phyloP scores from a whole-genome alignment of 139 green algal species.

The Pleodorina starrii region DNA sequence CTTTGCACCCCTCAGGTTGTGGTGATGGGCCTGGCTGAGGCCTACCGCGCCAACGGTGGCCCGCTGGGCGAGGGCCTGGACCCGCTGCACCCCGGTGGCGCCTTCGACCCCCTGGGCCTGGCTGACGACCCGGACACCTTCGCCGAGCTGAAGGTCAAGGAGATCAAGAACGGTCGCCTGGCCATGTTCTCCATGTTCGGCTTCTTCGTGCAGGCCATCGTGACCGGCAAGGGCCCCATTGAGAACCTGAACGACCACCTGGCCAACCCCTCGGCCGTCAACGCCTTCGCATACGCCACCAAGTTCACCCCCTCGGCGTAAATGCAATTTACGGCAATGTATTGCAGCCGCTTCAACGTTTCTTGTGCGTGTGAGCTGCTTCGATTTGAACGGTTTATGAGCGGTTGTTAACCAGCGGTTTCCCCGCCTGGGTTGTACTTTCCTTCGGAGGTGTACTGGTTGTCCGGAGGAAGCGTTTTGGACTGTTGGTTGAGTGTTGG shows the following conservation, averaged over 20 bases:
- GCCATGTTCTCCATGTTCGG: constrained; percentile 96
- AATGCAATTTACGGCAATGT: too few relatives aligned
- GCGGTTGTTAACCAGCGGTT: too few relatives aligned
- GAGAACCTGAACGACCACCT: constrained; percentile 87
- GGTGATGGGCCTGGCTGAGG: constrained; percentile 84
- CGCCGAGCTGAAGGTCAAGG: constrained; percentile 88
- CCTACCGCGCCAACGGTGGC: constrained; percentile 81
- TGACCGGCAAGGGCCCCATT: constrained; percentile 84
- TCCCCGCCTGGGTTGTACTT: too few relatives aligned
- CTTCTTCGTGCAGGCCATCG: constrained; percentile 92
- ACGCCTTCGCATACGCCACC: constrained; percentile 85
- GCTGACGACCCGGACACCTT: constrained; percentile 94
- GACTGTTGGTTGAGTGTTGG: too few relatives aligned
- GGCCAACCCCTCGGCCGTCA: constrained; percentile 80
- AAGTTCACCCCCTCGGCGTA: constrained; percentile 71
- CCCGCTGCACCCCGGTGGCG: constrained; percentile 85
- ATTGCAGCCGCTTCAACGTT: too few relatives aligned
- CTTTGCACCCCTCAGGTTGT: constrained; percentile 76
- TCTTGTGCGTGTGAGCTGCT: too few relatives aligned
- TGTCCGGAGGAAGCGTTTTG: too few relatives aligned
- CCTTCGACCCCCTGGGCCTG: constrained; percentile 92
- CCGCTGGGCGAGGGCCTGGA: constrained; percentile 73
- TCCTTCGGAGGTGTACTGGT: too few relatives aligned
- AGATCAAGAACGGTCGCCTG: constrained; percentile 98
- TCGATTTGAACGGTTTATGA: too few relatives aligned